A percentile compares a stretch with the other conserved stretches of the same genome.
These are phyloP conservation scores for Eucalyptus erythrocorys DNA, from an alignment of 345 rosid genomes.

Conservation along the genomic window DNA sequence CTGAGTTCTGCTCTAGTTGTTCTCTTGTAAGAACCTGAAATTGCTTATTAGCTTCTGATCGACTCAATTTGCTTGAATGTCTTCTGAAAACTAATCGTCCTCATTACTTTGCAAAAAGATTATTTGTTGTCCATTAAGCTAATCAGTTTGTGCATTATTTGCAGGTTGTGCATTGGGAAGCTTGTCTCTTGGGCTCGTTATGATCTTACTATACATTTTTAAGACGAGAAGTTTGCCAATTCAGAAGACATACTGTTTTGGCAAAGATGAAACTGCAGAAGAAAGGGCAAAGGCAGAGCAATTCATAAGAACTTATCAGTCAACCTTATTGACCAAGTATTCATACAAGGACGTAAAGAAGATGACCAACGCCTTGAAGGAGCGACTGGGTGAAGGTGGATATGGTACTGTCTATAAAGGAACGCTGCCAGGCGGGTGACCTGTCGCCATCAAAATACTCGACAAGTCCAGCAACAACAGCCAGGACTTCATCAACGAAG, in stretches of 20 bases:
- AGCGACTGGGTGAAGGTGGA: slow-evolving; percentile 14
- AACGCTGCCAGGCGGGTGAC: background rate
- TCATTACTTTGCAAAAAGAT: background rate
- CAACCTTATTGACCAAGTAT: slow-evolving; percentile 4
- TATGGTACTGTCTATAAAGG: slow-evolving; percentile 10
- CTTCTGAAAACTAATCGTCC: background rate
- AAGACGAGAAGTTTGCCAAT: background rate
- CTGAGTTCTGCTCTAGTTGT: background rate
- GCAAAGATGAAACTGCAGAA: background rate
- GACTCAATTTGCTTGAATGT: background rate
- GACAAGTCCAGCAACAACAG: background rate
- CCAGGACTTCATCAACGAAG: slow-evolving; percentile 11
- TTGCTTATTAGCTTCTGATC: background rate
- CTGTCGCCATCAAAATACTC: slow-evolving; percentile 3
- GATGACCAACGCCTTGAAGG: slow-evolving; percentile 5
- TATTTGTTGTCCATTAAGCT: background rate
- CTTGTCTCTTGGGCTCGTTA: background rate
- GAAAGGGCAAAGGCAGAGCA: slow-evolving; percentile 6
- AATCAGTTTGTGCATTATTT: background rate
- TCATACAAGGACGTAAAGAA: slow-evolving; percentile 9
- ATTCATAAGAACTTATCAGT: slow-evolving; percentile 11
- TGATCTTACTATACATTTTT: background rate
- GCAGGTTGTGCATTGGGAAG: slow-evolving; percentile 18
- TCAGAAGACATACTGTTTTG: background rate
- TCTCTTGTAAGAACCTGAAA: background rate